Percentiles rank a stretch among this genome's conserved stretches.
These are phyloP conservation scores for Spathaspora boniae DNA, from an alignment of 805 yeast genomes.

Conservation along the genomic window DNA sequence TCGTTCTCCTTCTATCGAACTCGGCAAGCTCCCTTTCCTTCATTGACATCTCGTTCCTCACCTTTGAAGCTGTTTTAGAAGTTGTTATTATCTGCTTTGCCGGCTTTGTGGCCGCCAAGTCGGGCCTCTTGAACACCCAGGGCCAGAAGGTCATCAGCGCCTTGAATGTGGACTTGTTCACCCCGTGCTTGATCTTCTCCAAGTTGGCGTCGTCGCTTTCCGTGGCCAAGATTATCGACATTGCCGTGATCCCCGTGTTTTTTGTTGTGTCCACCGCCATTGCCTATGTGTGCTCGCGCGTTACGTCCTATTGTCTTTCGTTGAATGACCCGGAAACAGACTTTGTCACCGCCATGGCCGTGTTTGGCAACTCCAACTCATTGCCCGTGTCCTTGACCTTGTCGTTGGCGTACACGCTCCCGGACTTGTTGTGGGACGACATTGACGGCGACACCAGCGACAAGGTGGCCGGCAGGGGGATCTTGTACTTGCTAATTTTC, in stretches of 20 bases:
- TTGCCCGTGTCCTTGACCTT: constrained; percentile 89
- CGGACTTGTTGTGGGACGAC: constrained; percentile 73
- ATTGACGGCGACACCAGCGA: constrained; percentile 62
- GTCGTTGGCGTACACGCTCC: constrained; percentile 72
- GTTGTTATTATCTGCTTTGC: constrained; percentile 83
- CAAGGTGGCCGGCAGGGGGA: constrained; percentile 75
- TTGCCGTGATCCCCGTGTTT: constrained; percentile 79
- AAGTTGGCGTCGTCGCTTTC: constrained; percentile 70
- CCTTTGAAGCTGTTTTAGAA: constrained; percentile 88
- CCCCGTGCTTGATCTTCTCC: constrained; percentile 91
- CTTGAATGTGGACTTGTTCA: constrained; percentile 86
- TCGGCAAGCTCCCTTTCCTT: constrained; percentile 25
- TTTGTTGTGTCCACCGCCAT: constrained; percentile 80
- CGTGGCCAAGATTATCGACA: constrained; percentile 71
- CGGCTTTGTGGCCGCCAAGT: constrained; percentile 80
- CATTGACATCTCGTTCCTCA: constrained; percentile 54
- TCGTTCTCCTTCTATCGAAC: not conserved
- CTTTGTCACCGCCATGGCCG: constrained; percentile 95
- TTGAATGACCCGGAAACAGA: constrained; percentile 76
- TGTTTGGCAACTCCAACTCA: constrained; percentile 93
- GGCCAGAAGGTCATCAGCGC: constrained; percentile 77
- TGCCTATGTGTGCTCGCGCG: constrained; percentile 59
- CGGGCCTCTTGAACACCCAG: constrained; percentile 62
- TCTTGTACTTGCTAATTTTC: constrained; percentile 66
- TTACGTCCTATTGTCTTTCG: constrained; percentile 49